phyloP scores from a whole-genome alignment of 1,284 basidiomycete species.

The Cutaneotrichosporon sp. region DNA sequence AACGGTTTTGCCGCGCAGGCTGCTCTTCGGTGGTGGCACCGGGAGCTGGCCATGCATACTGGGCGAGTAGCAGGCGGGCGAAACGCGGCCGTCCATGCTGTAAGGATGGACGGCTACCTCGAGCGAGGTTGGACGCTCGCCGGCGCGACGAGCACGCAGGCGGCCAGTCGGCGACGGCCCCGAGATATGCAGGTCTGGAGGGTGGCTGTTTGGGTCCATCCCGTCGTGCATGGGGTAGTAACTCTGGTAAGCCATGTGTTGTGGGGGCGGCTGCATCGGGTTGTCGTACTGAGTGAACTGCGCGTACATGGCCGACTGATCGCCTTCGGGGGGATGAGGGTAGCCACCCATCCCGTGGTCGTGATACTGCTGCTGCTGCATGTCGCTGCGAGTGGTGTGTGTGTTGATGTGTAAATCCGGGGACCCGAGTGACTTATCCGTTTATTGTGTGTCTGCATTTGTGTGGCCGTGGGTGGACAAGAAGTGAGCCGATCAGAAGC shows the following conservation, averaged over 20 bases:
- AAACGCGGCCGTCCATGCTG: conserved; percentile 2
- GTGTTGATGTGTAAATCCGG: too few relatives aligned
- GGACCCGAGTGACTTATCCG: neutral
- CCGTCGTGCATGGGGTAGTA: conserved; percentile 2
- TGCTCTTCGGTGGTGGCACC: conserved; percentile 4
- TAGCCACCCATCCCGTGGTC: conserved; percentile 1
- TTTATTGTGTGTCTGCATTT: neutral
- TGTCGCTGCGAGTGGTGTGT: neutral
- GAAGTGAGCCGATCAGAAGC: too few relatives aligned
- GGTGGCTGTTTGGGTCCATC: neutral
- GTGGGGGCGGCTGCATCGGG: neutral
- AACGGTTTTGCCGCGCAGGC: conserved; percentile 4
- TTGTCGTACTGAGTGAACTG: neutral
- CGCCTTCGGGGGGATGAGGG: neutral
- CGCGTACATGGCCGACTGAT: conserved; percentile 1
- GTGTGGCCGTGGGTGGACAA: neutral
- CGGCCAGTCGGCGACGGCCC: conserved; percentile 26
- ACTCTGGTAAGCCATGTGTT: neutral
- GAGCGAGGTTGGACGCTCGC: neutral
- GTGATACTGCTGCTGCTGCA: conserved; percentile 6
- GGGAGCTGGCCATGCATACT: neutral
- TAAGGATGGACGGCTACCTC: conserved; percentile 3
- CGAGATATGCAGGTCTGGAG: conserved; percentile 18
- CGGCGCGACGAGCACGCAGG: conserved; percentile 14
- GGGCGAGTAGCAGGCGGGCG: neutral